These are phyloP conservation scores for Phialophora expanda DNA, from an alignment of 2,329 filamentous ascomycete species.

Conservation along the genomic window DNA sequence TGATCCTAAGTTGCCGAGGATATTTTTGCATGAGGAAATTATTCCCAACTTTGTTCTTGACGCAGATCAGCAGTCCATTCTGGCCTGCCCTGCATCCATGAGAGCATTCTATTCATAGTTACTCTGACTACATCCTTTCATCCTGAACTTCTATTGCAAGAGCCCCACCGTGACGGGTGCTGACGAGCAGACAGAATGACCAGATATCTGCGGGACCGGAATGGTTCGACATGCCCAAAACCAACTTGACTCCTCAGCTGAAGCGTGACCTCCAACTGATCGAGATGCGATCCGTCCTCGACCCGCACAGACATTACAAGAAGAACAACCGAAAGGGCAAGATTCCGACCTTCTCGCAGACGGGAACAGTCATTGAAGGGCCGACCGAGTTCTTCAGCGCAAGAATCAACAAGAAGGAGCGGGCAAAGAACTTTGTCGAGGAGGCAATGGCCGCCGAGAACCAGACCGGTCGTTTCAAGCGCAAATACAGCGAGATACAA, in stretches of 20 bases:
- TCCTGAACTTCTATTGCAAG: conserved; percentile 24
- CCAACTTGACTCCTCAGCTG: conserved; percentile 79
- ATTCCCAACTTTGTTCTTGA: conserved; percentile 71
- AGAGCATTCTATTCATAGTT: conserved; percentile 72
- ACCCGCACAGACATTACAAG: conserved; percentile 89
- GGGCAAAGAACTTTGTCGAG: conserved; percentile 84
- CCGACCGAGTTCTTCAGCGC: conserved; percentile 85
- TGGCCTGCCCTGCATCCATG: conserved; percentile 77
- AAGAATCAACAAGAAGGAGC: conserved; percentile 82
- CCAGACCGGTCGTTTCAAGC: conserved; percentile 74
- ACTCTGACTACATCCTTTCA: conserved; percentile 60
- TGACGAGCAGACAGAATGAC: conserved; percentile 53
- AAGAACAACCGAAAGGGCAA: conserved; percentile 72
- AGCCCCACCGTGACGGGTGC: conserved; percentile 27
- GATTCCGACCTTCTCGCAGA: conserved; percentile 81
- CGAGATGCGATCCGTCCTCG: conserved; percentile 84
- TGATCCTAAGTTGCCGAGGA: conserved; percentile 4
- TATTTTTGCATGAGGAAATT: conserved; percentile 69
- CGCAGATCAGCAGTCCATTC: conserved; percentile 75
- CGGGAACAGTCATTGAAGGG: conserved; percentile 86
- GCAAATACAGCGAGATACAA: conserved; percentile 87
- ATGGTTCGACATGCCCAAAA: conserved; percentile 89
- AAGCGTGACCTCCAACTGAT: conserved; percentile 89
- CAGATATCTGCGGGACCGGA: conserved; percentile 72
- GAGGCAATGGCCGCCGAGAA: conserved; percentile 75